Conservation (phyloP, 768 basidiomycete genomes). For the Lactarius pseudohatsudake region DNA sequence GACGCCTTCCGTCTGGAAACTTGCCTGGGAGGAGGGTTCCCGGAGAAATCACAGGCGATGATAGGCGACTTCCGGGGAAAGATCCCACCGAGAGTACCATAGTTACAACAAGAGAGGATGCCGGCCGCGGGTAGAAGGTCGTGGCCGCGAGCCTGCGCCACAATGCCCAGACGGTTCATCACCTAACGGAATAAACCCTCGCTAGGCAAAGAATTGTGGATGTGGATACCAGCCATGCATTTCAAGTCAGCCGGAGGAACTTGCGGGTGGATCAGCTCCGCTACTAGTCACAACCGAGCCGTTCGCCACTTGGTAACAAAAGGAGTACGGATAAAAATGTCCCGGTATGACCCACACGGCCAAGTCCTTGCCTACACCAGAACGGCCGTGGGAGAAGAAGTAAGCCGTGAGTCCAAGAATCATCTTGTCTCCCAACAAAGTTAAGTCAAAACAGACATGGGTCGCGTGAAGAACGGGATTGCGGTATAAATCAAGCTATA, state of each 20-base stretch:
- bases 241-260: not conserved
- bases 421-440: not conserved
- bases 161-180: not conserved
- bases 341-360: too few species aligned
- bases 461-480: not conserved
- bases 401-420: not conserved
- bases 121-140: too few species aligned
- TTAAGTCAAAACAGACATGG: too few species aligned
- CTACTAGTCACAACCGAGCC: not conserved
- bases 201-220: not conserved
- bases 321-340: too few species aligned
- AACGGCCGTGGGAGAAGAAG: not conserved
- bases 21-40: not conserved
- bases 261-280: not conserved
- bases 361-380: not conserved
- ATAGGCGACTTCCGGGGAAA: not conserved
- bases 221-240: not conserved
- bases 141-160: not conserved
- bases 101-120: not conserved
- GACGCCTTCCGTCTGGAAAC: not conserved
- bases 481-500: not conserved
- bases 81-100: not conserved
- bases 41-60: not conserved
- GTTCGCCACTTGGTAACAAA: not conserved
- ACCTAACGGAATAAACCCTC: not conserved